These are phyloP conservation scores for Penicillium sp. DNA, from an alignment of 2,329 filamentous ascomycete species.

Conservation along the genomic window DNA sequence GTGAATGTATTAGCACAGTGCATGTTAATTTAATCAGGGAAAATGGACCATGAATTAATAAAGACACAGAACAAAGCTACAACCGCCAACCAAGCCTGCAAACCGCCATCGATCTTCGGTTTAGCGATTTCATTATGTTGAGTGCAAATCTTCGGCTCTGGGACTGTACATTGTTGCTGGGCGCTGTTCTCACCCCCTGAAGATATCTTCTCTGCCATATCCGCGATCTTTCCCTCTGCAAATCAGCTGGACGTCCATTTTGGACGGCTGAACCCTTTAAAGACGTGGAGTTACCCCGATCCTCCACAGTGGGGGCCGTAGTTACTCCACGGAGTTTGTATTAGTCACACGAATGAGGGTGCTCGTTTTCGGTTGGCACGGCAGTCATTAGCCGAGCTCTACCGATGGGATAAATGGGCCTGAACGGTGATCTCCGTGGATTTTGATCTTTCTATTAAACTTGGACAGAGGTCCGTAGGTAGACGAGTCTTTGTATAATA, in stretches of 20 bases:
- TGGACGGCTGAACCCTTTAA: background rate
- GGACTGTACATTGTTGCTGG: background rate
- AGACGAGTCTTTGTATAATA: background rate
- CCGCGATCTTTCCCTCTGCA: background rate
- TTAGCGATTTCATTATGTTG: slow-evolving; percentile 7
- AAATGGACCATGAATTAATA: slow-evolving; percentile 33
- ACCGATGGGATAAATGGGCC: slow-evolving; percentile 8
- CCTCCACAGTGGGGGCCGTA: slow-evolving; percentile 17
- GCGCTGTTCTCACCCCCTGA: background rate
- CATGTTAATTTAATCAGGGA: background rate
- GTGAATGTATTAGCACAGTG: slow-evolving; percentile 1
- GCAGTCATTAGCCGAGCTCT: slow-evolving; percentile 25
- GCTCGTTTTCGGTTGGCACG: slow-evolving; percentile 15
- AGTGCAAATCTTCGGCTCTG: background rate
- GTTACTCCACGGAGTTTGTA: slow-evolving; percentile 21
- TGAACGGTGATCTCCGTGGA: slow-evolving; percentile 8
- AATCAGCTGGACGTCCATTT: background rate
- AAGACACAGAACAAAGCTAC: slow-evolving; percentile 34
- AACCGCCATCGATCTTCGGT: slow-evolving; percentile 24
- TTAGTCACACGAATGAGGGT: slow-evolving; percentile 23
- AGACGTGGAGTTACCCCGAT: slow-evolving; percentile 8
- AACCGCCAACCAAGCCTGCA: slow-evolving; percentile 32
- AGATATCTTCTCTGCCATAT: slow-evolving; percentile 14
- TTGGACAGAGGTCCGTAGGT: background rate
- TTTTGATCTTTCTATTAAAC: background rate